These are phyloP conservation scores for Rhodosporidiobolus sp. DNA, from an alignment of 768 basidiomycete species.

Conservation along the genomic window DNA sequence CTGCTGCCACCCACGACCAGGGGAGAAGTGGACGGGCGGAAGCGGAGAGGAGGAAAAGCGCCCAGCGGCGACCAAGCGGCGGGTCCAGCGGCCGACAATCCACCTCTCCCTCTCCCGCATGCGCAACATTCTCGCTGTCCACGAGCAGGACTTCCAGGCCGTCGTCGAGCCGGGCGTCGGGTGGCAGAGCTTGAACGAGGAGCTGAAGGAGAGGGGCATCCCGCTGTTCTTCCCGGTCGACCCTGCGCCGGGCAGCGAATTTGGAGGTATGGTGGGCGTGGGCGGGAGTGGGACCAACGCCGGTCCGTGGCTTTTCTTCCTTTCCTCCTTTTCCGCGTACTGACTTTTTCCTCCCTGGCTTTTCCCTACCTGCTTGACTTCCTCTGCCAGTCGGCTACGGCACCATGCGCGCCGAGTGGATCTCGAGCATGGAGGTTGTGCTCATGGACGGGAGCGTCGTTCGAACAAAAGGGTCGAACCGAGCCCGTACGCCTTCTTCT, in stretches of 20 bases:
- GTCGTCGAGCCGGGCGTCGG: slow-evolving; percentile 49
- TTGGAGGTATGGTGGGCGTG: slow-evolving; percentile 38
- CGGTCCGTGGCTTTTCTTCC: slow-evolving; percentile 11
- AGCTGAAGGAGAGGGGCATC: slow-evolving; percentile 9
- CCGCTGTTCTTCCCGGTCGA: slow-evolving; percentile 37
- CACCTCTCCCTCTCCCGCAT: slow-evolving; percentile 75
- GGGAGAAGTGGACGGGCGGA: slow-evolving; percentile 3
- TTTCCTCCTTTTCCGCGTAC: no score
- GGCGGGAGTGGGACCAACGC: slow-evolving; percentile 37
- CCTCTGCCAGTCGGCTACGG: slow-evolving; percentile 25
- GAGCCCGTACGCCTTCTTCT: slow-evolving; percentile 12
- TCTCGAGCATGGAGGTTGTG: slow-evolving; percentile 51
- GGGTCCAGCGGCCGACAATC: slow-evolving; percentile 50
- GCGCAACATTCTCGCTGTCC: slow-evolving; percentile 70
- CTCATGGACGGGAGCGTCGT: slow-evolving; percentile 85
- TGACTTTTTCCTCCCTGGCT: neutral
- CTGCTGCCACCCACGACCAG: slow-evolving; percentile 19
- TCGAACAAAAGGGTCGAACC: slow-evolving; percentile 63
- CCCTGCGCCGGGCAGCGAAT: slow-evolving; percentile 30
- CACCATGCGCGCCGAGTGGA: slow-evolving; percentile 33
- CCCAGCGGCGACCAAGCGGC: neutral
- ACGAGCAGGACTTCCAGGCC: slow-evolving; percentile 53
- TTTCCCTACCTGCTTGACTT: neutral
- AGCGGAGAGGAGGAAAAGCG: neutral
- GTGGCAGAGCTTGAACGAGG: slow-evolving; percentile 44